A percentile compares a stretch with the other conserved stretches of the same genome.
These are phyloP conservation scores for Coemansia sp. DNA, from an alignment of 192 early-diverging fungal genomes.

Conservation along the genomic window DNA sequence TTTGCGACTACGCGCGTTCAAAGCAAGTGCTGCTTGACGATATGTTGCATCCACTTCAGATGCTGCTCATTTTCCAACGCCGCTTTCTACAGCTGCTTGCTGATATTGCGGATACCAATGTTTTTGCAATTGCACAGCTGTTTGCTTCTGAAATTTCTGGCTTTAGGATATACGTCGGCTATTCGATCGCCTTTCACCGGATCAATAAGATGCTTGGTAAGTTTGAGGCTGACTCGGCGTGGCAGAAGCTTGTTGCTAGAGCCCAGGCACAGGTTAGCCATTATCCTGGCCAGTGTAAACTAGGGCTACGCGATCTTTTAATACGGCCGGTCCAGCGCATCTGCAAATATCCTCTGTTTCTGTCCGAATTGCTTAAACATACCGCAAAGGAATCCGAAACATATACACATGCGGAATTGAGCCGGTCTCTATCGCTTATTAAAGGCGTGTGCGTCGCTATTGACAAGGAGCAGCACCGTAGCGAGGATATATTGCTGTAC, in stretches of 20 bases:
- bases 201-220: conserved; percentile 31
- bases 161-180: conserved; percentile 38
- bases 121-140: conserved; percentile 22
- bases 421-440: conserved; percentile 21
- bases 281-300: conserved; percentile 20
- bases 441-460: conserved; percentile 34
- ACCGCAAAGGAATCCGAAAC: conserved; percentile 42
- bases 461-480: conserved; percentile 39
- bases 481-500: conserved; percentile 31
- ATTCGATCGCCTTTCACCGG: conserved; percentile 37
- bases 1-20: conserved; percentile 26
- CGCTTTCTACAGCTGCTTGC: conserved; percentile 26
- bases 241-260: conserved; percentile 27
- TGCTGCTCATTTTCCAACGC: conserved; percentile 39
- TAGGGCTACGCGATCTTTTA: conserved; percentile 45
- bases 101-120: conserved; percentile 3
- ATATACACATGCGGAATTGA: conserved; percentile 15
- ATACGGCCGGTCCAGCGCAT: conserved; percentile 85
- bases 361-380: conserved; percentile 60
- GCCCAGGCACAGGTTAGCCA: conserved; percentile 21
- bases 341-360: conserved; percentile 86
- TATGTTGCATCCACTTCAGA: conserved; percentile 32
- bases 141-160: conserved; percentile 17
- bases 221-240: conserved; percentile 24
- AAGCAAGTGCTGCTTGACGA: conserved; percentile 19